These are phyloP conservation scores for Kodamaea anthophila DNA, from an alignment of 1,139 yeast genomes.

Conservation along the genomic window DNA sequence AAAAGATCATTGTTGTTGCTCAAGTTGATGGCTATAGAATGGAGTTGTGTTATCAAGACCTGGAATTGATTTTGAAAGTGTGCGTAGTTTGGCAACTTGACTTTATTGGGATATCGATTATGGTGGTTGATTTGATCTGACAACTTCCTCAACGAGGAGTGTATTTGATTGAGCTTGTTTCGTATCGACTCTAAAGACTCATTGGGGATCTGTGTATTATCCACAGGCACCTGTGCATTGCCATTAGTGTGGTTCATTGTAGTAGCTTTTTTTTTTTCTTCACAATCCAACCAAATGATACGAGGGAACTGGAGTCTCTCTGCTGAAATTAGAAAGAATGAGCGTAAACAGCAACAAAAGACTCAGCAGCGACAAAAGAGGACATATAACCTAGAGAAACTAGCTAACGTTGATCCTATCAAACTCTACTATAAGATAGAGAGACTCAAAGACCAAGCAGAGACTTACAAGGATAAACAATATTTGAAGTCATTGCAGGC, in stretches of 20 bases:
- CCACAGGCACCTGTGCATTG: constrained; percentile 9
- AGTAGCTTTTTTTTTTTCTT: constrained; percentile 1
- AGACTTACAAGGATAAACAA: constrained; percentile 18
- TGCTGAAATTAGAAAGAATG: constrained; percentile 35
- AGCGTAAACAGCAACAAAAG: constrained; percentile 30
- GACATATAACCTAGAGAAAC: constrained; percentile 21
- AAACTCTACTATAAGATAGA: constrained; percentile 25
- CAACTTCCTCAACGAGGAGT: constrained; percentile 37
- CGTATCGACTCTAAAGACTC: constrained; percentile 40
- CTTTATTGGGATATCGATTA: constrained; percentile 33
- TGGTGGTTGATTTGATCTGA: constrained; percentile 39
- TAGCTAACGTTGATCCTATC: constrained; percentile 29
- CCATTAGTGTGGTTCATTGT: constrained; percentile 2
- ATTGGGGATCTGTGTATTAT: constrained; percentile 26
- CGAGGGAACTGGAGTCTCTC: constrained; percentile 40
- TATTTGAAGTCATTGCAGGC: constrained; percentile 22
- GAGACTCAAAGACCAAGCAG: constrained; percentile 16
- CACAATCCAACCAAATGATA: constrained; percentile 23
- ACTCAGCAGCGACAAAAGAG: constrained; percentile 37
- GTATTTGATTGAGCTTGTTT: constrained; percentile 40
- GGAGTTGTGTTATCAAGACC: constrained; percentile 74
- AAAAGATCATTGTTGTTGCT: constrained; percentile 56
- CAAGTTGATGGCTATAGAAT: constrained; percentile 64
- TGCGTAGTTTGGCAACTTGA: constrained; percentile 35
- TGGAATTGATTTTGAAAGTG: constrained; percentile 72